These are phyloP conservation scores for Cordyceps militaris DNA, from an alignment of 2,329 filamentous ascomycete genomes.

Conservation along the genomic window DNA sequence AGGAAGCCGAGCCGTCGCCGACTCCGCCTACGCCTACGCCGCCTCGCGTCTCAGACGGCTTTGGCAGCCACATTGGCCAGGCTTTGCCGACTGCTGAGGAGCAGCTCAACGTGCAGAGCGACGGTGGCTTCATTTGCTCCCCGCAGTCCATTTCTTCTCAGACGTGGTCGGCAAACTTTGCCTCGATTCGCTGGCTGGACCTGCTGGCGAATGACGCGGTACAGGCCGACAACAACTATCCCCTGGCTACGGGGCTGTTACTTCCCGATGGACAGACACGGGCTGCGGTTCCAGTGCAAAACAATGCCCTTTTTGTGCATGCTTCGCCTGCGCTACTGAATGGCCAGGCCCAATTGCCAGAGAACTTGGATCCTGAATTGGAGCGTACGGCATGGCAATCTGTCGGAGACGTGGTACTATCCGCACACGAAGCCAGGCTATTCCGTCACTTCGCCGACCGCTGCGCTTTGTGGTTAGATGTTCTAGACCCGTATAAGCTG, in stretches of 20 bases:
- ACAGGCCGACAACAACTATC: conserved; percentile 26
- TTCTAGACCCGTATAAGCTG: conserved; percentile 12
- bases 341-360: conserved; percentile 5
- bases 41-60: neutral
- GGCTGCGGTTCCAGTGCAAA: neutral
- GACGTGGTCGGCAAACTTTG: conserved; percentile 22
- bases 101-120: neutral
- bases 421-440: conserved; percentile 21
- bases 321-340: conserved; percentile 8
- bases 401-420: conserved; percentile 19
- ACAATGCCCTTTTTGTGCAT: neutral
- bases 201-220: conserved; percentile 14
- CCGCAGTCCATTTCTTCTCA: conserved; percentile 18
- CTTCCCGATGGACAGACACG: neutral
- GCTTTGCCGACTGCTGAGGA: neutral
- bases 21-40: neutral
- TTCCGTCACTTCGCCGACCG: conserved; percentile 24
- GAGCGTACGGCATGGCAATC: conserved; percentile 24
- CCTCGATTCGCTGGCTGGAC: conserved; percentile 17
- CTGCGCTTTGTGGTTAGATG: conserved; percentile 14
- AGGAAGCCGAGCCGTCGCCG: neutral
- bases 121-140: neutral
- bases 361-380: conserved; percentile 12
- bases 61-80: neutral
- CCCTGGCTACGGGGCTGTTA: conserved; percentile 17